phyloP scores from a whole-genome alignment of 2,329 filamentous ascomycete species.

The Aschersonia sp. region DNA sequence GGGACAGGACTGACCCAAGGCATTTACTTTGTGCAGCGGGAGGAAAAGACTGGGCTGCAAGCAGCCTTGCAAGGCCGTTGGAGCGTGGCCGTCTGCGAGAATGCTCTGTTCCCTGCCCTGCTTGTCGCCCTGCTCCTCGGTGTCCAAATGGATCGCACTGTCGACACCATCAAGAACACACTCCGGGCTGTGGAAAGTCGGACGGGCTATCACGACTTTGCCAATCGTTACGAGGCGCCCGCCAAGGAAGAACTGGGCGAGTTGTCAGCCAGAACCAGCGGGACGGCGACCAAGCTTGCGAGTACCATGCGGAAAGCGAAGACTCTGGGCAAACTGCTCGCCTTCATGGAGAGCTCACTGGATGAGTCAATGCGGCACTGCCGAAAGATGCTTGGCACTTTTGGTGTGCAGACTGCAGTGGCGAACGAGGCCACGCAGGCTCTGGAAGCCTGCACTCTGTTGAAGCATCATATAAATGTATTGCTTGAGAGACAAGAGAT shows the following conservation, averaged over 20 bases:
- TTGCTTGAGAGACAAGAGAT: conserved; percentile 18
- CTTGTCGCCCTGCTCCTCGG: conserved; percentile 18
- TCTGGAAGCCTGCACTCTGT: conserved; percentile 7
- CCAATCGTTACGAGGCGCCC: conserved; percentile 12
- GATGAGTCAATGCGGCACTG: not conserved
- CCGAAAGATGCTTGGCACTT: not conserved
- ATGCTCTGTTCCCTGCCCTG: conserved; percentile 21
- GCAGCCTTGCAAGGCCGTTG: conserved; percentile 13
- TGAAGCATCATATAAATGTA: conserved; percentile 14
- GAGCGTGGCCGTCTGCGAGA: conserved; percentile 11
- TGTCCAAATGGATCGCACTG: conserved; percentile 16
- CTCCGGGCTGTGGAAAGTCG: conserved; percentile 19
- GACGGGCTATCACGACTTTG: conserved; percentile 20
- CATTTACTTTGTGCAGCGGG: conserved; percentile 15
- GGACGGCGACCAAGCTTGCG: conserved; percentile 20
- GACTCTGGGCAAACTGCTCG: conserved; percentile 17
- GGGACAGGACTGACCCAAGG: conserved; percentile 11
- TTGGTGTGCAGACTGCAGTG: too few species aligned
- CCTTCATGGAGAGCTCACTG: conserved; percentile 12
- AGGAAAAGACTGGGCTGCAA: conserved; percentile 11
- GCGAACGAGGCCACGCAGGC: not conserved
- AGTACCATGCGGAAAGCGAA: conserved; percentile 21
- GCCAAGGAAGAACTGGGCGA: conserved; percentile 14
- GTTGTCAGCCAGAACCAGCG: conserved; percentile 19
- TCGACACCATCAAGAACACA: conserved; percentile 15